Conservation (phyloP, 345 rosid species). For the Euphorbia tirucalli region DNA sequence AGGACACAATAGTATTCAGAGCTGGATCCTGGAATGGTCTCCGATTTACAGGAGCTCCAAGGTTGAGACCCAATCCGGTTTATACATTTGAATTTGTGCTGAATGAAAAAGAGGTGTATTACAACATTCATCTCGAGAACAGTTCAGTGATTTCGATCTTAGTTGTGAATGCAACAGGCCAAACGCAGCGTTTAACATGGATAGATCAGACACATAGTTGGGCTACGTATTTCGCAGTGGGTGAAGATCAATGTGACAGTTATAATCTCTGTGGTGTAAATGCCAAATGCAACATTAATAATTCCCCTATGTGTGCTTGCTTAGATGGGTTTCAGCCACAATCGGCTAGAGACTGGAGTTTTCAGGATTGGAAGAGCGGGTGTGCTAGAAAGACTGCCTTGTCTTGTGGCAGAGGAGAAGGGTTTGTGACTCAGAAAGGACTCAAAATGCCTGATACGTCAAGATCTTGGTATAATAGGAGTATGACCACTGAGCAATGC, state of each 20-base stretch:
- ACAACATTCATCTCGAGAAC: too few species aligned
- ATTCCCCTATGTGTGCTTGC: slow-evolving; percentile 7
- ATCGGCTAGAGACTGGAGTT: slow-evolving; percentile 12
- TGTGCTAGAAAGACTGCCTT: slow-evolving; percentile 9
- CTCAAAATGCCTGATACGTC: too few species aligned
- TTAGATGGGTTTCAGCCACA: slow-evolving; percentile 26
- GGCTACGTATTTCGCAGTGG: neutral
- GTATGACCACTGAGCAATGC: too few species aligned
- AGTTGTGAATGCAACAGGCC: slow-evolving; percentile 15
- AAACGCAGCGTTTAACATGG: slow-evolving; percentile 18
- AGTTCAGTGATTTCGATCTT: slow-evolving; percentile 13
- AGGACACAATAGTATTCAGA: too few species aligned
- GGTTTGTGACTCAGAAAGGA: slow-evolving; percentile 14
- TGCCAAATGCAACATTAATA: slow-evolving; percentile 22
- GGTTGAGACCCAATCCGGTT: too few species aligned
- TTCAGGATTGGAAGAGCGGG: slow-evolving; percentile 19
- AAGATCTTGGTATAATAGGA: too few species aligned
- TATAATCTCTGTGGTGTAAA: slow-evolving; percentile 16
- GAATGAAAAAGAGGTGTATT: too few species aligned
- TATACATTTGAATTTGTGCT: too few species aligned
- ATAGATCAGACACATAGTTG: slow-evolving; percentile 22
- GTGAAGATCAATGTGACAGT: slow-evolving; percentile 12
- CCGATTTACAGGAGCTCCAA: too few species aligned
- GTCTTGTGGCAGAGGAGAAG: slow-evolving; percentile 12
- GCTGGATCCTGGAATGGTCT: too few species aligned